Evolutionary conservation across 2,329 filamentous ascomycete genomes (phyloP).

Genomic region (Phyllosticta ampelicida): DNA sequence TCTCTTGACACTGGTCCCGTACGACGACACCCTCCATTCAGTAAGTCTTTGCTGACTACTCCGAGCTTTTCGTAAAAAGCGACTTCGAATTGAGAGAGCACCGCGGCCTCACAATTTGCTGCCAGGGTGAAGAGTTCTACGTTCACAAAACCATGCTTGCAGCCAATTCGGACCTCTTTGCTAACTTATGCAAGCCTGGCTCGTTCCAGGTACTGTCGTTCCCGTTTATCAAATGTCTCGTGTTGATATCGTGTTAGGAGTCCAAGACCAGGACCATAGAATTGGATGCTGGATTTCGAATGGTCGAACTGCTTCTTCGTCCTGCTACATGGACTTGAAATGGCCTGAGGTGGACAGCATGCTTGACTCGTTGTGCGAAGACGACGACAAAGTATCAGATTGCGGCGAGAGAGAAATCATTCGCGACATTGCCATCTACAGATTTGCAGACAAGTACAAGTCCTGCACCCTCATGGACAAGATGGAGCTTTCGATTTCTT

Average conservation of each 20-base stretch:
- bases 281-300: no score
- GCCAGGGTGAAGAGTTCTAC: background rate
- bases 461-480: background rate
- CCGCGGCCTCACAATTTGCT: background rate
- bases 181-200: background rate
- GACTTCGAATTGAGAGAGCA: background rate
- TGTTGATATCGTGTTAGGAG: background rate
- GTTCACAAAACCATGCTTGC: background rate
- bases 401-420: background rate
- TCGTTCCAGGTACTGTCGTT: background rate
- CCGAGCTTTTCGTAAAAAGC: background rate
- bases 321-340: slow-evolving; percentile 6
- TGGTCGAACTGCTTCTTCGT: no score
- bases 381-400: background rate
- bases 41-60: background rate
- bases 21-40: no score
- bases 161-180: background rate
- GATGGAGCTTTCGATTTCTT: background rate
- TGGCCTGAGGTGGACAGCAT: no score
- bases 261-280: background rate
- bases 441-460: slow-evolving; percentile 3
- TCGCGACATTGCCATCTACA: background rate
- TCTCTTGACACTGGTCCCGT: no score
- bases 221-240: background rate
- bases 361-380: no score